Evolutionary conservation across 2,329 filamentous ascomycete genomes (phyloP), one percentile per base, ranked within the genome.

Genomic region (Epichloe glyceriae): DNA sequence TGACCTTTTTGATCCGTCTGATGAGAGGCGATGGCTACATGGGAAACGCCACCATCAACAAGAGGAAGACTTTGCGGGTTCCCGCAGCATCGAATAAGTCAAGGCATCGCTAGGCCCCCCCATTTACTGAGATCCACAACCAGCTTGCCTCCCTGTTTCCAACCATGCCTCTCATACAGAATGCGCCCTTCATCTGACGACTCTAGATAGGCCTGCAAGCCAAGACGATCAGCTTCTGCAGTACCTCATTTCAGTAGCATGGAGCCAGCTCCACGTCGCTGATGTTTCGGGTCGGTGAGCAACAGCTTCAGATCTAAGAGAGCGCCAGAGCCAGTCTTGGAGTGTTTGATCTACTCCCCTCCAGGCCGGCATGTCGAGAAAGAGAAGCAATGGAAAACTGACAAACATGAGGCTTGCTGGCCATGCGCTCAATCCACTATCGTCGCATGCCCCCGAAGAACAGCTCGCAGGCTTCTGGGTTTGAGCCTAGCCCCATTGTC

Each of bases 281-380:
- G 67, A 50, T 68, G 64, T 14, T 62, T 61, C 1, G 67, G 61
- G 44, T 67, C 60, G 2, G 68, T 70, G 41, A 69, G 64, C 35
- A 71, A 58, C 1, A 67, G 58, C 45, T 67, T 65, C 3, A 71
- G 55, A 49, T 69, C 67, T 69, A 38, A 2, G 11, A 22, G 38
- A 20, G 26, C 26, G 8, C 26, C 26, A 30, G 26, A 30, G 26
- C 10, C 8, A 30, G 26, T 30, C 26, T 30, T 30, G 26, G 26
- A 30, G 26, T 10, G 26, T 10, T 30, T 30, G 8, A 30, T 30
- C 26, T 30, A 30, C 8, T 30, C 26, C 8, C 26, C 26, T 30
- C 26, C 26, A 10, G 26, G 26, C 26, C 7, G 26, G 26, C 26
- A 30, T 26, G 6, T 26, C 22, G 22, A 26, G 22, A 26, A 26